phyloP scores from a whole-genome alignment of 1,139 yeast species.

The Blastobotrys ciferrii region DNA sequence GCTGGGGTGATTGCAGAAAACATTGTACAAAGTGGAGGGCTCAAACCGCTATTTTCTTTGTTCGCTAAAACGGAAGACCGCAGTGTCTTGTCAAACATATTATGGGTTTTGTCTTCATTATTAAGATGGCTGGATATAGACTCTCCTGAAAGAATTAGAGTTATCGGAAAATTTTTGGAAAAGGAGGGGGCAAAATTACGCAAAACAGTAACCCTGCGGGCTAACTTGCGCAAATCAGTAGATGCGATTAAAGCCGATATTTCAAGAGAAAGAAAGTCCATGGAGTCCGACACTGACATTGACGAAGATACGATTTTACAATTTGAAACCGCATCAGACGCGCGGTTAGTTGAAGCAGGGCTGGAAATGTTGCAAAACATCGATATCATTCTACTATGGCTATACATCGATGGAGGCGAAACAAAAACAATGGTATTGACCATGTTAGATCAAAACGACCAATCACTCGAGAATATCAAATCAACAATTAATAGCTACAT shows the following conservation, averaged over 20 bases:
- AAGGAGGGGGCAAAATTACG: conserved; percentile 15
- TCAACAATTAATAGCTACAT: background rate
- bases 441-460: background rate
- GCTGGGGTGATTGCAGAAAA: conserved; percentile 25
- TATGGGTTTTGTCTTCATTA: conserved; percentile 20
- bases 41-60: conserved; percentile 28
- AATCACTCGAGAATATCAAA: background rate
- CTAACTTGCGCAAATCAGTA: background rate
- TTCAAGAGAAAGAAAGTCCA: background rate
- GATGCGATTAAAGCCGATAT: background rate
- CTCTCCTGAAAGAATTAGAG: conserved; percentile 31
- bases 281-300: background rate
- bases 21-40: conserved; percentile 33
- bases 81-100: conserved; percentile 2
- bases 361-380: conserved; percentile 25
- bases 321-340: conserved; percentile 1
- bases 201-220: background rate
- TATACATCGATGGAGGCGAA: conserved; percentile 29
- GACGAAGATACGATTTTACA: background rate
- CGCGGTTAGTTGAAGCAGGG: conserved; percentile 26
- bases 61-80: background rate
- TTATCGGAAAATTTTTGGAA: conserved; percentile 31
- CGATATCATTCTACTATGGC: conserved; percentile 33
- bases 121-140: conserved; percentile 34
- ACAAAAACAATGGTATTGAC: conserved; percentile 11